phyloP scores from a whole-genome alignment of 2,329 filamentous ascomycete species.

The Alternaria consortialis region DNA sequence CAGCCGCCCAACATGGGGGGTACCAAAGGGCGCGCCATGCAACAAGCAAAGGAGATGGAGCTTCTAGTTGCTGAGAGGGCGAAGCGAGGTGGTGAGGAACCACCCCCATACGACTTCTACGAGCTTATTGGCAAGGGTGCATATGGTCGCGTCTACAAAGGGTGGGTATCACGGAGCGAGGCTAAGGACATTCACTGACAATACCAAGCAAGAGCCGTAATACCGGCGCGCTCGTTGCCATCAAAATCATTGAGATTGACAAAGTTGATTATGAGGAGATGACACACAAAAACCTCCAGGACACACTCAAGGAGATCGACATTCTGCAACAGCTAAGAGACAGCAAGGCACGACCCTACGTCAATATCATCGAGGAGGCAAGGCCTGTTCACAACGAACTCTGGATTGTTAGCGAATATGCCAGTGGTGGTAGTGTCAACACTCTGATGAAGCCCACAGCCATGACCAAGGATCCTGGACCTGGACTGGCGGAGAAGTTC shows the following conservation, averaged over 20 bases:
- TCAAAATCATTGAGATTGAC: conserved; percentile 87
- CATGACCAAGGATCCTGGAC: conserved; percentile 33
- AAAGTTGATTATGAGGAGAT: conserved; percentile 68
- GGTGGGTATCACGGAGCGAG: conserved; percentile 40
- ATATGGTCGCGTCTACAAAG: conserved; percentile 79
- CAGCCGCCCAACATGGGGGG: conserved; percentile 42
- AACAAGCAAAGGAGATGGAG: conserved; percentile 77
- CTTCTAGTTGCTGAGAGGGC: conserved; percentile 69
- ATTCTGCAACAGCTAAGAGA: conserved; percentile 77
- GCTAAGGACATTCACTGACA: conserved; percentile 26
- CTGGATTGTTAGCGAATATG: conserved; percentile 90
- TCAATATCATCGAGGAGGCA: conserved; percentile 83
- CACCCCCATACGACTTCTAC: conserved; percentile 72
- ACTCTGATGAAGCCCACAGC: conserved; percentile 65
- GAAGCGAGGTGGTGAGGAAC: conserved; percentile 65
- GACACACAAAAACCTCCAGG: conserved; percentile 54
- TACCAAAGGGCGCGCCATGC: conserved; percentile 68
- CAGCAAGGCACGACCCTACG: conserved; percentile 79
- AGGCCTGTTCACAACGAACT: conserved; percentile 79
- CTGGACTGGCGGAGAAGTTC: conserved; percentile 65
- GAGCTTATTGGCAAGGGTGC: conserved; percentile 80
- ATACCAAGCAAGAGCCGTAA: conserved; percentile 49
- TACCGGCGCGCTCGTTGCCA: conserved; percentile 67
- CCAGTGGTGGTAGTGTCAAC: conserved; percentile 81
- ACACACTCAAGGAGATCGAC: conserved; percentile 69